Evolutionary conservation across 805 yeast genomes (phyloP).

Genomic region (Wickerhamomyces strasburgensis): DNA sequence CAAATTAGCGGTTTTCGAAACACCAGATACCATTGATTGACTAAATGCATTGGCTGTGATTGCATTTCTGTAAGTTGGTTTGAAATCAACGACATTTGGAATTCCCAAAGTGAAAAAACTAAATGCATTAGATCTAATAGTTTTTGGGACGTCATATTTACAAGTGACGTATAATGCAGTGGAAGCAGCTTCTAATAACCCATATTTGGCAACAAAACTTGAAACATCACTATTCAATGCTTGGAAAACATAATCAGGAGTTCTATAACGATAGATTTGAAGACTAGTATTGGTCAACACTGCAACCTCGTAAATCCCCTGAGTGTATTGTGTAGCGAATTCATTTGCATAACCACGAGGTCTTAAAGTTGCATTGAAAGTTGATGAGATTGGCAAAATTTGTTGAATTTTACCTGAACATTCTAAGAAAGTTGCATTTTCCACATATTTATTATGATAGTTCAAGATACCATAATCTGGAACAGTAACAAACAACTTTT

Average conservation of each 20-base stretch:
- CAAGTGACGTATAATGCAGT: constrained; percentile 82
- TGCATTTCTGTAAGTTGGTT: constrained; percentile 32
- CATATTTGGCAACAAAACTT: constrained; percentile 71
- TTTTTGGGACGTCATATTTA: constrained; percentile 57
- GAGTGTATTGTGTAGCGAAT: constrained; percentile 79
- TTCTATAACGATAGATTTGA: constrained; percentile 68
- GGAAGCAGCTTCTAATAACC: constrained; percentile 85
- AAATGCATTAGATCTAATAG: constrained; percentile 37
- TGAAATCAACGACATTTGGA: constrained; percentile 38
- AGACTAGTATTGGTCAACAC: constrained; percentile 78
- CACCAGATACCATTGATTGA: constrained; percentile 18
- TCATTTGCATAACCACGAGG: constrained; percentile 84
- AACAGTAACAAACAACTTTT: constrained; percentile 64
- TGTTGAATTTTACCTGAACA: constrained; percentile 62
- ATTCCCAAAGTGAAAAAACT: constrained; percentile 39
- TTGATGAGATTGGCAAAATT: constrained; percentile 63
- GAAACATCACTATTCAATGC: constrained; percentile 64
- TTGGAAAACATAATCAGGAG: constrained; percentile 75
- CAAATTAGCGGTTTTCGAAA: constrained; percentile 4
- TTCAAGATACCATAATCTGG: constrained; percentile 84
- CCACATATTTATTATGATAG: constrained; percentile 64
- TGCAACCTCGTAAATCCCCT: constrained; percentile 66
- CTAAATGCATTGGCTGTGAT: constrained; percentile 7
- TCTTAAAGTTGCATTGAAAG: constrained; percentile 64
- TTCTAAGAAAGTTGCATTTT: constrained; percentile 74